Evolutionary conservation across 345 rosid species (phyloP), one percentile per base, ranked within the genome.

Genomic region (Populus davidiana): DNA sequence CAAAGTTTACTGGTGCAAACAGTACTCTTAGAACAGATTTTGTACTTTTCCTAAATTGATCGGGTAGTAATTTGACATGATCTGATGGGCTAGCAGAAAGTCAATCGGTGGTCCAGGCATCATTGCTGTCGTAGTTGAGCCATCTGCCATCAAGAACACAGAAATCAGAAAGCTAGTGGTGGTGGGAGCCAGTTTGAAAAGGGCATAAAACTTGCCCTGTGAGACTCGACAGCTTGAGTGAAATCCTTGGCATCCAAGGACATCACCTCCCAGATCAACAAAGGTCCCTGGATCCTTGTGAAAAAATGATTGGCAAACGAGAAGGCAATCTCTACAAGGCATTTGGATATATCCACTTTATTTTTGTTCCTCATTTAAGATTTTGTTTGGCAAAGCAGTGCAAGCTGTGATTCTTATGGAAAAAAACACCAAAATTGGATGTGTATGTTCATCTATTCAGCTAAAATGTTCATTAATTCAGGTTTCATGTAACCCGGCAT

Each of bases 271-370:
- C 50, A 93, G 86, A 41, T 82, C 88, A n/a, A 86, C 89, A 83
- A 85, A 88, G 69, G 89, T 91, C n/a, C 64, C 86, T 12, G 90
- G 86, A 77, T 93, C 93, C 69, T 91, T 86, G 44, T 87, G 92
- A 80, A 95, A 93, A 75, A 88, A 95, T 0, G 96, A 90, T 69
- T 95, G 98, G 10, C 94, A 89, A 61, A 95, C 99, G 74, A 93
- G 91, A 27, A 95, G 93, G 86, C 98, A 93, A 66, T 97, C 43
- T 8, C 9, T 39, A 2, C 11, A 39, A 39, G 44, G 12, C 44
- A 41, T 39, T 39, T 39, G 43, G 43, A 8, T 39, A 39, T 39
- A 39, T 39, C 43, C 2, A 10, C 43, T 39, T 39, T 39, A 39
- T 8, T 39, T 8, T 8, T 39, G 10, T 39, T 39, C 43, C 43